phyloP scores from a whole-genome alignment of 805 yeast genomes.

The Candida adriatica region DNA sequence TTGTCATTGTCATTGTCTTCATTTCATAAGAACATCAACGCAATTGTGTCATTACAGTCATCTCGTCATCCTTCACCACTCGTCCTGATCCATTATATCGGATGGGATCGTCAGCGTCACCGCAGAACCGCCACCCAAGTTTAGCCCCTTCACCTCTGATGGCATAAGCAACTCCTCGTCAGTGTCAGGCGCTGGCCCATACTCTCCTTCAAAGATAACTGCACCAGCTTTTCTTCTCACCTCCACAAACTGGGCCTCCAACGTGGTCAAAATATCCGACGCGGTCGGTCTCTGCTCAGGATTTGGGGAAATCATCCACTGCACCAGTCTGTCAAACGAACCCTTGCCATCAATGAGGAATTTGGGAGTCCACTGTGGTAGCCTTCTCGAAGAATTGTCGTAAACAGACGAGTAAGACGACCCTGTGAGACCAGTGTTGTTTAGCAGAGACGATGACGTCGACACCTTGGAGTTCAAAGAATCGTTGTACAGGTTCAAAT shows the following conservation, averaged over 20 bases:
- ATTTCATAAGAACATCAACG: slow-evolving; percentile 1
- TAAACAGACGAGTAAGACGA: slow-evolving; percentile 24
- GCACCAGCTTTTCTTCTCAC: slow-evolving; percentile 85
- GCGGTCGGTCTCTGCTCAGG: slow-evolving; percentile 82
- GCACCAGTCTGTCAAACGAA: slow-evolving; percentile 71
- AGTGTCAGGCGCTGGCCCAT: slow-evolving; percentile 66
- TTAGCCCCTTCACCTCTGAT: slow-evolving; percentile 16
- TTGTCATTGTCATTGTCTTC: slow-evolving; percentile 9
- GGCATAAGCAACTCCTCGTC: slow-evolving; percentile 23
- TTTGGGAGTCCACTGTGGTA: slow-evolving; percentile 85
- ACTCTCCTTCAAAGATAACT: slow-evolving; percentile 91
- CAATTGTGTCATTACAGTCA: slow-evolving; percentile 1
- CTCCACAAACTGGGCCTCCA: slow-evolving; percentile 75
- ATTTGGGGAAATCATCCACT: slow-evolving; percentile 84
- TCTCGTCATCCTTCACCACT: slow-evolving; percentile 16
- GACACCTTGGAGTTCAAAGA: slow-evolving; percentile 20
- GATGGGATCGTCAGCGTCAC: slow-evolving; percentile 14
- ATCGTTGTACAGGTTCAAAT: slow-evolving; percentile 21
- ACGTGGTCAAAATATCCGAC: slow-evolving; percentile 54
- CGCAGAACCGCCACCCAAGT: slow-evolving; percentile 12
- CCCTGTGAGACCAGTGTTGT: slow-evolving; percentile 19
- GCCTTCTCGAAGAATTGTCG: slow-evolving; percentile 20
- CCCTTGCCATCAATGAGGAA: slow-evolving; percentile 70
- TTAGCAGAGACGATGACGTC: slow-evolving; percentile 19
- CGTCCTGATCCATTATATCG: slow-evolving; percentile 19